Conservation (phyloP, 345 rosid species). For the Populus alba region DNA sequence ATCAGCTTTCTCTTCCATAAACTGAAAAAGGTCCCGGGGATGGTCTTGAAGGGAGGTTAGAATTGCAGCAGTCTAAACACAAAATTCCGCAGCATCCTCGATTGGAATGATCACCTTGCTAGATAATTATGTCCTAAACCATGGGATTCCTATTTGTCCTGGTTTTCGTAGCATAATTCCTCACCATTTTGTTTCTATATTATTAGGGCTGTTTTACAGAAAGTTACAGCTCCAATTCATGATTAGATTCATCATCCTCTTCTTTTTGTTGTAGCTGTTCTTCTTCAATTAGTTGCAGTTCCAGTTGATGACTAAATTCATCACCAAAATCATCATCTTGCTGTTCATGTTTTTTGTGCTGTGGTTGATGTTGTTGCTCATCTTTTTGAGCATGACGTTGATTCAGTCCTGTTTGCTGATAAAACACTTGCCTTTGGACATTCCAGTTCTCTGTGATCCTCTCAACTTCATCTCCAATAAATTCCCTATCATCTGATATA, state of each 20-base stretch:
- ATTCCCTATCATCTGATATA: conserved; percentile 47
- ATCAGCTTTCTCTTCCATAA: background rate
- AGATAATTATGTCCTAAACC: no score
- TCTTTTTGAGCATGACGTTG: conserved; percentile 6
- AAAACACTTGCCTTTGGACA: conserved; percentile 40
- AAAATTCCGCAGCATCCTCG: no score
- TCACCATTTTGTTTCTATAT: background rate
- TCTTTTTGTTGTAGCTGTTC: conserved; percentile 9
- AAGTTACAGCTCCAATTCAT: background rate
- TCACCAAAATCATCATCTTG: background rate
- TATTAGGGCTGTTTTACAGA: background rate
- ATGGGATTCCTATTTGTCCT: no score
- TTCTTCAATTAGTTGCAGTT: conserved; percentile 8
- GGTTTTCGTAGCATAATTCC: background rate
- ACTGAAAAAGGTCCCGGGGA: background rate
- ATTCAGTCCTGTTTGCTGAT: conserved; percentile 45
- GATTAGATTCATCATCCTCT: conserved; percentile 7
- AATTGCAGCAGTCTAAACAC: no score
- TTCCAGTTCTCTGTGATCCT: conserved; percentile 56
- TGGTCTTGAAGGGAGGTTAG: no score
- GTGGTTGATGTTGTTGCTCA: background rate
- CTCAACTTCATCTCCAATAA: conserved; percentile 43
- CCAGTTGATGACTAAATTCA: conserved; percentile 8
- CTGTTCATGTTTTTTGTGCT: background rate
- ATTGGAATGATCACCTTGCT: no score